phyloP scores from a whole-genome alignment of 345 rosid genomes.

The Eucalyptus shirleyi region DNA sequence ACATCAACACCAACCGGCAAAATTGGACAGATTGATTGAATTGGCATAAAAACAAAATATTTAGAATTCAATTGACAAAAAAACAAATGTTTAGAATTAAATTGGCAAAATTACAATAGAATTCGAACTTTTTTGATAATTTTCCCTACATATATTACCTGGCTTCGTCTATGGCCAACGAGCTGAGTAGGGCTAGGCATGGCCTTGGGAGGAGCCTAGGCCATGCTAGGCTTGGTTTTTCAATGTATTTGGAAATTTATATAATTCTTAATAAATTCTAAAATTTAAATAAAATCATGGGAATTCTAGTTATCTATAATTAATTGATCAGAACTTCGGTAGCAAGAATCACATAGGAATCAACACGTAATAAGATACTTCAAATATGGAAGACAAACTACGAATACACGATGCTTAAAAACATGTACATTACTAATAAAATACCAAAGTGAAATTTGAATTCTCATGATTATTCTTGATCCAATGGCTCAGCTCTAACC shows the following conservation, averaged over 20 bases:
- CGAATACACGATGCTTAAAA: background rate
- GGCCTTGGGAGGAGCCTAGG: background rate
- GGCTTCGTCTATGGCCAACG: accelerated
- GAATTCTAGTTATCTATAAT: background rate
- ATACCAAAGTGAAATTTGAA: background rate
- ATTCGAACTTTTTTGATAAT: accelerated
- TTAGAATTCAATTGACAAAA: too few species aligned
- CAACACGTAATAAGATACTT: background rate
- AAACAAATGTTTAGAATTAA: too few species aligned
- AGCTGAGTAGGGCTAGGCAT: accelerated
- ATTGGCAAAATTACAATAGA: accelerated
- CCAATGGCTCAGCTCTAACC: background rate
- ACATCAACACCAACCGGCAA: accelerated
- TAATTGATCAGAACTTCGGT: background rate
- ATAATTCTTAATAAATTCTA: too few species aligned
- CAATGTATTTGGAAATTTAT: too few species aligned
- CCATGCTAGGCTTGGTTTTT: background rate
- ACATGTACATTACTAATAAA: background rate
- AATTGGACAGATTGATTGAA: too few species aligned
- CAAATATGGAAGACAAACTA: background rate
- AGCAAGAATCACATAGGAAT: background rate
- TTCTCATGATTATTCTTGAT: background rate
- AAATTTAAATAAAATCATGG: background rate
- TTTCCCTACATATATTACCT: too few species aligned
- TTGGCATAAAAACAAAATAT: too few species aligned